phyloP scores from a whole-genome alignment of 2,329 filamentous ascomycete species.

The Fusarium circinatum region DNA sequence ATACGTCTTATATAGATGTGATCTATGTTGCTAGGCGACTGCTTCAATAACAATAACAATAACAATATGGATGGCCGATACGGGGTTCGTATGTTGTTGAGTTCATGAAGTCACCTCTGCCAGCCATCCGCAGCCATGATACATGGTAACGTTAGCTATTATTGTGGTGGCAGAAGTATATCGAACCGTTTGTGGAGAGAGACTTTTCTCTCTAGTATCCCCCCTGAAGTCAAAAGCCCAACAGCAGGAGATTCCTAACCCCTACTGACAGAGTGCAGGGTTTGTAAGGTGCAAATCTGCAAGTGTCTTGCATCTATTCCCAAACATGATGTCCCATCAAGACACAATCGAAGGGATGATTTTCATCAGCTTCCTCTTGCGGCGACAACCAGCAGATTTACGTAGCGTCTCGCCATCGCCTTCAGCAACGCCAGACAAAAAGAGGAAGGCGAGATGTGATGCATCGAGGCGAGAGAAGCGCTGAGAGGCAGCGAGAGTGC shows the following conservation, averaged over 20 bases:
- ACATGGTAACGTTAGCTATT: background rate
- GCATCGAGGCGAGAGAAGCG: constrained; percentile 2
- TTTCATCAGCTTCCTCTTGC: constrained; percentile 41
- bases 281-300: background rate
- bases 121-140: background rate
- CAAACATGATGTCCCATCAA: constrained; percentile 1
- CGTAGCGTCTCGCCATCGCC: constrained; percentile 12
- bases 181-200: background rate
- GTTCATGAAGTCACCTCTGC: background rate
- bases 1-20: constrained; percentile 36
- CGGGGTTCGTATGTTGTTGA: background rate
- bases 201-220: background rate
- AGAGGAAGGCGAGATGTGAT: constrained; percentile 36
- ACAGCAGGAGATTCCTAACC: background rate
- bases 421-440: constrained; percentile 32
- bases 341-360: constrained; percentile 17
- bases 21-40: background rate
- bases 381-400: constrained; percentile 15
- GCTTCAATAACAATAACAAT: constrained; percentile 10
- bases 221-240: background rate
- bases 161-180: background rate
- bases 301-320: constrained; percentile 5
- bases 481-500: constrained; percentile 5
- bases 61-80: background rate
- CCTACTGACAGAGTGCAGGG: background rate